These are phyloP conservation scores for Hymenoscyphus albidus DNA, from an alignment of 2,329 filamentous ascomycete genomes.

Conservation along the genomic window DNA sequence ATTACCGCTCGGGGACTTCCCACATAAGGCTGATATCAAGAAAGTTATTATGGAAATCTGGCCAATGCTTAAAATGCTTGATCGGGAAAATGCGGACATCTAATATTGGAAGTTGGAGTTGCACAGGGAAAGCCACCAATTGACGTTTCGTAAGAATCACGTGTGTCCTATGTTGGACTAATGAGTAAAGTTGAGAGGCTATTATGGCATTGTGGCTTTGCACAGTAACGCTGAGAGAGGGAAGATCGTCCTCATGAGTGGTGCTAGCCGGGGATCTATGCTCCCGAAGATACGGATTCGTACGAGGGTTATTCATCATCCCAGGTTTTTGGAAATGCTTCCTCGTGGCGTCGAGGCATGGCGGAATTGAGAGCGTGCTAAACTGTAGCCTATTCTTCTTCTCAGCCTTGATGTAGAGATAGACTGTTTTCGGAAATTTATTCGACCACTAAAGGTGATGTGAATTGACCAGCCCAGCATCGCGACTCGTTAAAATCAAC, in stretches of 20 bases:
- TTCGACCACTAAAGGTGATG: not conserved
- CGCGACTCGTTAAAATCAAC: not conserved
- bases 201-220: not conserved
- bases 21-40: too few relatives aligned
- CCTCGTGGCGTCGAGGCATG: not conserved
- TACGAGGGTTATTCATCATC: not conserved
- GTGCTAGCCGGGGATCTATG: not conserved
- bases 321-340: not conserved
- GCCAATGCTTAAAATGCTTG: too few relatives aligned
- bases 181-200: not conserved
- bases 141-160: not conserved
- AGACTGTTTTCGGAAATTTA: not conserved
- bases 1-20: too few relatives aligned
- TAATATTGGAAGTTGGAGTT: not conserved
- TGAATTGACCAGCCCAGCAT: too few relatives aligned
- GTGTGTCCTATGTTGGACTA: not conserved
- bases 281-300: not conserved
- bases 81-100: not conserved
- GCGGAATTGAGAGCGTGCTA: not conserved
- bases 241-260: not conserved
- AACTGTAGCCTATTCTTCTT: conserved; percentile 7
- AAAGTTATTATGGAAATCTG: too few relatives aligned
- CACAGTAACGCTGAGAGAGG: not conserved
- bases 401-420: not conserved
- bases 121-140: not conserved